Evolutionary conservation across 768 basidiomycete genomes (phyloP), one percentile per base, ranked within the genome.

Genomic region (Pisolithus orientalis): DNA sequence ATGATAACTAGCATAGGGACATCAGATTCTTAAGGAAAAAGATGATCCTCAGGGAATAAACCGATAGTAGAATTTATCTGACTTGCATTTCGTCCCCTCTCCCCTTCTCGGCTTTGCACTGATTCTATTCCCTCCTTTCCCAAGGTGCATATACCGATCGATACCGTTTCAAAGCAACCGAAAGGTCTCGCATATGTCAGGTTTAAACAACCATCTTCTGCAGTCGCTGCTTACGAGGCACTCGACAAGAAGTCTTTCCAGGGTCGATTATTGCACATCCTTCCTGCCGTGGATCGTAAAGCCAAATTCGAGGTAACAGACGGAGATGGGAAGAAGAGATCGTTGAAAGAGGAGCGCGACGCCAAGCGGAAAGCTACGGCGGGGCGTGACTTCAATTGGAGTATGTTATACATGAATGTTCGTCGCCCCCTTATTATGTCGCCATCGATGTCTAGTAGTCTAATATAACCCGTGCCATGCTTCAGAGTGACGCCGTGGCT

Each of bases 351-450:
- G 50, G 80, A 79, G 47, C 65, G 67, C 29, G 69, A 76, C 21
- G 76, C 76, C 32, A 83, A 85, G 62, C 75, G 82, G 52, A 93
- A 85, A 66, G 74, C 79, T 10, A 71, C 64, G 32, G 84, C 87
- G 14, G 85, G 85, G 31, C 84, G 84, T 56, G 87, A 87, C 52
- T 93, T 94, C 63, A 92, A 91, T 66, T 95, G 92, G 93, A 83
- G 85, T 49, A 87, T 93, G 78, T 66, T 98, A 52, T 97, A 94
- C 64, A 94, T 97, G 91, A 98, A 97, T 76, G 95, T 96, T 74
- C 70, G 91, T 85, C 42, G 24, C 44, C 49, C 51, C 44, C 47
- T 59, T 51, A 47, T 49, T 40, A 56, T 63, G 50, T 62, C 51
- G 50, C 52, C 28, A 44, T 51, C 32, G 43, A 56, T 53, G 39